Percentiles rank a stretch among this genome's conserved stretches.
Conservation (phyloP, 108 stramenopile genomes). For the Schizochytrium sp. region DNA sequence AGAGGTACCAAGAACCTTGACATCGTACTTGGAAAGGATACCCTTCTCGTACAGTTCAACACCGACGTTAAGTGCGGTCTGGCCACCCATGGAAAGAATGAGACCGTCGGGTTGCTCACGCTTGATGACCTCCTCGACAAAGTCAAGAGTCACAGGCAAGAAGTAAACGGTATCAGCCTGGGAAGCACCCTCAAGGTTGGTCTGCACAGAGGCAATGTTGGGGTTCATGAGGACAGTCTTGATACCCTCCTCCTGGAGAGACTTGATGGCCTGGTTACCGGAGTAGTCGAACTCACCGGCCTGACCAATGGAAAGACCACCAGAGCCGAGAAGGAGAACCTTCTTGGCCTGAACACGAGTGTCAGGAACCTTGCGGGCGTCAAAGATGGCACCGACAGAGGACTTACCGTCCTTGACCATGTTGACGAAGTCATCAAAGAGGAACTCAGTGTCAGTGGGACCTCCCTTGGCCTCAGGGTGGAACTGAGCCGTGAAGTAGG, state of each 20-base stretch:
- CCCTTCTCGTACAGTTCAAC: constrained; percentile 89
- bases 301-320: constrained; percentile 97
- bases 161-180: constrained; percentile 95
- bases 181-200: constrained; percentile 85
- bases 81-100: constrained; percentile 97
- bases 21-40: constrained; percentile 89
- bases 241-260: constrained; percentile 96
- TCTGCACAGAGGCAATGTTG: constrained; percentile 99
- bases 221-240: constrained; percentile 99
- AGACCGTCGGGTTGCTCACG: constrained; percentile 97
- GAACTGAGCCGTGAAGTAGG: constrained; percentile 98
- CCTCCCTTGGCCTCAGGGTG: constrained; percentile 96
- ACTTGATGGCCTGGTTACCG: constrained; percentile 97
- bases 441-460: constrained; percentile 96
- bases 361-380: constrained; percentile 71
- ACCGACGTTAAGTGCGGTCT: constrained; percentile 97
- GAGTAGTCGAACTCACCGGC: constrained; percentile 99
- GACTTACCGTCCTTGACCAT: constrained; percentile 64
- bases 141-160: constrained; percentile 94
- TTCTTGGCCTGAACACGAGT: constrained; percentile 78
- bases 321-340: constrained; percentile 94
- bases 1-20: constrained; percentile 94
- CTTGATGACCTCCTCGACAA: constrained; percentile 94
- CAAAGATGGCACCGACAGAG: constrained; percentile 74
- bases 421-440: constrained; percentile 94